Base-by-base conservation (phyloP, 2,329 filamentous ascomycete species). In the Aspergillus ochraceus region DNA sequence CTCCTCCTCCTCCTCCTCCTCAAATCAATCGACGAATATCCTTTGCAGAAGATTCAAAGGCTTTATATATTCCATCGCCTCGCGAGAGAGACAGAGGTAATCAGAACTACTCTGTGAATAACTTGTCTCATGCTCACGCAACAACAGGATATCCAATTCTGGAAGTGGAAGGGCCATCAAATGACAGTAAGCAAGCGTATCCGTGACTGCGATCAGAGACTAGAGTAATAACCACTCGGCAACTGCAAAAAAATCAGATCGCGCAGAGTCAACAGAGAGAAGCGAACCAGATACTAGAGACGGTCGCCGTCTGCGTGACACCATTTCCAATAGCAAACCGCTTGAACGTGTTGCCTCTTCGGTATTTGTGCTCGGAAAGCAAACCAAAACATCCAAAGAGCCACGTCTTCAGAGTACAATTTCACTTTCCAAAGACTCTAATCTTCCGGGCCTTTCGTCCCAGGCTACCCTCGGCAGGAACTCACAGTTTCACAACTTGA, bases 391-490 rank as follows among this genome's bases (percentile, higher is more conserved):
- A 45, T 46, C 55, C 26, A 62, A 49, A 47, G 56, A 55, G 50
- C 57, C 52, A 58, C 61, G 29, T n/a, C 60, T 62, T 39, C 64
- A 50, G 46, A 60, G 52, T 63, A 57, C 60, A 8, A 45, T 59
- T 32, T 62, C 61, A 17, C 60, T 69, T 6, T 66, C 65, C n/a
- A 68, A 68, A 49, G 56, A 66, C 8, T 59, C 68, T 2, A 63
- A 76, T 52, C 69, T 79, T 52, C 77, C 79, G 0, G 68, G 73
- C 24, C 69, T 83, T 1, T 82, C 79, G 4, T 72, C 74, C 19
- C 73, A 77, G 39, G 76, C 75, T 3, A 80, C 78, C 0, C 62
- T 83, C 5, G 80, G 80, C 0, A 71, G 79, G 2, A 83, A 83
- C 59, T 81, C 79, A 0, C 68, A 76, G 26, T 83, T 84, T 32